A percentile compares a stretch with the other conserved stretches of the same genome.
Conservation (phyloP, 495 filamentous ascomycete genomes). For the Hypoxylon subgilvum region DNA sequence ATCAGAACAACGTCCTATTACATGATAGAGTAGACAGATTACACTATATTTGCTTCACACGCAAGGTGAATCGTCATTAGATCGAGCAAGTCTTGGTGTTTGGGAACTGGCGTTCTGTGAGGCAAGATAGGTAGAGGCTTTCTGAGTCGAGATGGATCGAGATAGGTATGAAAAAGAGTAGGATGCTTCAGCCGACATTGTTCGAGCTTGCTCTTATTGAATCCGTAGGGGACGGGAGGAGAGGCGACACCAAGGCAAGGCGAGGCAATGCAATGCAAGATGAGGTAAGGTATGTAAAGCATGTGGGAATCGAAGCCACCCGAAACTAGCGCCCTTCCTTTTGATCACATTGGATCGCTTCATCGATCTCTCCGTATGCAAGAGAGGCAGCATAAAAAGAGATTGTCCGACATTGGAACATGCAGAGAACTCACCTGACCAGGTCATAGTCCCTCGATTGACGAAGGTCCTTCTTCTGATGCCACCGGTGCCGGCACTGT, state of each 20-base stretch:
- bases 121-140: neutral
- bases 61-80: neutral
- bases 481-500: neutral
- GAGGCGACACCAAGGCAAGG: too few relatives aligned
- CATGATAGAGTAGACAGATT: neutral
- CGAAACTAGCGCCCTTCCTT: conserved; percentile 9
- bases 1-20: conserved; percentile 7
- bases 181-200: neutral
- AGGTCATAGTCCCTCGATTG: conserved; percentile 29
- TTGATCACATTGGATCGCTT: too few relatives aligned
- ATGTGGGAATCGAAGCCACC: neutral
- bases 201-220: conserved; percentile 11
- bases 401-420: conserved; percentile 2
- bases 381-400: neutral
- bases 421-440: conserved; percentile 29
- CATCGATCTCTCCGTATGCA: too few relatives aligned
- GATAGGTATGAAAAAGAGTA: neutral
- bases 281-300: neutral
- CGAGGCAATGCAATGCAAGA: too few relatives aligned
- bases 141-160: neutral
- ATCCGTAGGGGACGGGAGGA: neutral
- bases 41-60: conserved; percentile 20
- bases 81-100: neutral
- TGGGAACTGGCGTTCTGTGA: neutral
- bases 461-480: conserved; percentile 2